Base-by-base conservation (phyloP, 2,329 filamentous ascomycete species). In the Rhytidhysteron rufulum region DNA sequence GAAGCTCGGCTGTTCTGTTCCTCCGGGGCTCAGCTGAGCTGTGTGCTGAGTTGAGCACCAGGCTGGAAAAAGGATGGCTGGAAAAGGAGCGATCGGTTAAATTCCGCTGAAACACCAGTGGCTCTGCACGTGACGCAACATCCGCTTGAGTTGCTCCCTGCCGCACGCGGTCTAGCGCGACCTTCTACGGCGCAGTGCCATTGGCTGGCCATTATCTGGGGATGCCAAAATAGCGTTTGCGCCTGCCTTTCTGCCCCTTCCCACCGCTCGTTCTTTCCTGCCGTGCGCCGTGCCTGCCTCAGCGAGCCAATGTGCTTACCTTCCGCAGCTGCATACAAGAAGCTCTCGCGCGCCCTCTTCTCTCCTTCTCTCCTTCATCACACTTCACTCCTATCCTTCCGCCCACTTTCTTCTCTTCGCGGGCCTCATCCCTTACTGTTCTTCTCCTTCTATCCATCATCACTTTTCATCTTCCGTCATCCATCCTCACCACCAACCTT, bases 291-390 rank as follows among this genome's bases (percentile, higher is more conserved):
- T 13, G 13, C 4, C 8, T 13, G 13, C 16, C 16, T 13, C 27
- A 30, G 5, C 16, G 16, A 29, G 25, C 22, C 35, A 29, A 60
- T 57, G 57, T 57, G 57, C 53, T 57, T 55, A 45, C 42, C 40
- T 41, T 46, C 46, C 54, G 52, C 32, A 27, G 18, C 35, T 21
- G 31, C 58, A 58, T 63, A 65, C 60, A 65, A 64, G 56, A 63
- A 35, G 31, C 40, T 45, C 17, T 16, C 51, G 46, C 50, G 54
- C 47, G 49, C 54, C 48, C 47, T 62, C 54, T 55, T 53, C 51
- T 53, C 48, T 49, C 56, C 57, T 43, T 62, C 55, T 46, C 51
- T 63, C 55, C 54, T 64, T 41, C 55, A 55, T 53, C 53, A 50
- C 57, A 59, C 60, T 55, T 56, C 45, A 40, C 42, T 19, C 16